Percentiles rank a stretch among this genome's conserved stretches.
Evolutionary conservation across 768 basidiomycete genomes (phyloP).

Genomic region (Rhodotorula graminis): DNA sequence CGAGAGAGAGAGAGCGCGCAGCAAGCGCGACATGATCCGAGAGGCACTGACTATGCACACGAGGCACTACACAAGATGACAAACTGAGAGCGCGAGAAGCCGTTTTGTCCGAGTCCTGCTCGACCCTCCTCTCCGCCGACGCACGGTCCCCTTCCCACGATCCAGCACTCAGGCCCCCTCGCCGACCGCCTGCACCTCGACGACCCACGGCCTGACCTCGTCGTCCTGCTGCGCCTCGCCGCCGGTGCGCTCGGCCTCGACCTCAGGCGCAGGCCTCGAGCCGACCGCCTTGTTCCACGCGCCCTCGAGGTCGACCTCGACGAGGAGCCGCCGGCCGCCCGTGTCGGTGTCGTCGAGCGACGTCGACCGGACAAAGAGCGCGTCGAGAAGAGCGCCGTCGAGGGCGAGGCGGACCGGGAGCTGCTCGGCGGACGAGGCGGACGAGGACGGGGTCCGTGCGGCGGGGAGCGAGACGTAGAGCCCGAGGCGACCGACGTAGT

Average conservation of each 20-base stretch:
- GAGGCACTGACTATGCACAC: neutral
- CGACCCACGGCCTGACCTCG: neutral
- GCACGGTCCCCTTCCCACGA: too few species aligned
- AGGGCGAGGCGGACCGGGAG: neutral
- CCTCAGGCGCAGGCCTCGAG: neutral
- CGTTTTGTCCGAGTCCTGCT: neutral
- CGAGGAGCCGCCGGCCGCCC: neutral
- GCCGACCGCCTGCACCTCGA: neutral
- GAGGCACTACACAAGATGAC: neutral
- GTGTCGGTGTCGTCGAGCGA: neutral
- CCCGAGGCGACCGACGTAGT: constrained; percentile 10
- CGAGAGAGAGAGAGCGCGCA: too few species aligned
- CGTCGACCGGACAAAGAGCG: neutral
- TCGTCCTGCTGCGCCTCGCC: neutral
- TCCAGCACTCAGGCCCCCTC: too few species aligned
- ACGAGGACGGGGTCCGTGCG: too few species aligned
- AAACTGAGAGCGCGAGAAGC: neutral
- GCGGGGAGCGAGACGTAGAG: neutral
- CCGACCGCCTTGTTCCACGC: constrained; percentile 13
- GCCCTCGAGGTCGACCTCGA: constrained; percentile 17
- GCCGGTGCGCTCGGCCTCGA: neutral
- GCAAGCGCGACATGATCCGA: neutral
- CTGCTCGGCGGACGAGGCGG: too few species aligned
- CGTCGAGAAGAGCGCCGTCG: neutral
- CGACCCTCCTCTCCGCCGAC: too few species aligned